These are phyloP conservation scores for Alternaria viburni DNA, from an alignment of 2,329 filamentous ascomycete species.

Conservation along the genomic window DNA sequence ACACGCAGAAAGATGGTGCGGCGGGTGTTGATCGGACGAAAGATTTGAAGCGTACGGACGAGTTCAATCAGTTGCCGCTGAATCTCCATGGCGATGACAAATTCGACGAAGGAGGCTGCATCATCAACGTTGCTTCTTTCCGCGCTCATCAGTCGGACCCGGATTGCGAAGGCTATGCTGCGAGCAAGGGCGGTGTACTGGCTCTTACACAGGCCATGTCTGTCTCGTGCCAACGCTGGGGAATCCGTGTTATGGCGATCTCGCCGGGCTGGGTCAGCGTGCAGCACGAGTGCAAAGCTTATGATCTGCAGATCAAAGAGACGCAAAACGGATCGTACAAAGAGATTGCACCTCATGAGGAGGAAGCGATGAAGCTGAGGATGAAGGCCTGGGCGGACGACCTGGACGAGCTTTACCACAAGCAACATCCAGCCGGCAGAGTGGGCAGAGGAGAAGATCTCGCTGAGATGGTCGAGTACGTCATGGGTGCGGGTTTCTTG, in stretches of 20 bases:
- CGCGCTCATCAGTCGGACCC: slow-evolving; percentile 57
- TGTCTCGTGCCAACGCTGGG: slow-evolving; percentile 51
- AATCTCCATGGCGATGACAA: slow-evolving; percentile 30
- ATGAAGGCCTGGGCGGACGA: slow-evolving; percentile 53
- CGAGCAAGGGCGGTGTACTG: slow-evolving; percentile 58
- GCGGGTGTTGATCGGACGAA: slow-evolving; percentile 18
- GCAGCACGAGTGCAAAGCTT: slow-evolving; percentile 48
- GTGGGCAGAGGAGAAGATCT: slow-evolving; percentile 59
- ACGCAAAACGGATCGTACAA: slow-evolving; percentile 24
- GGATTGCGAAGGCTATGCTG: slow-evolving; percentile 57
- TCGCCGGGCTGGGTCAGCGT: slow-evolving; percentile 60
- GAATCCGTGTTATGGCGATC: slow-evolving; percentile 56
- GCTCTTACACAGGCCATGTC: slow-evolving; percentile 58
- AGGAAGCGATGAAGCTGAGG: slow-evolving; percentile 17
- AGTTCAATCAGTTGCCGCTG: slow-evolving; percentile 26
- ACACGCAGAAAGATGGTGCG: slow-evolving; percentile 19
- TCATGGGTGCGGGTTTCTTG: slow-evolving; percentile 49
- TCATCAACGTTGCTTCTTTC: slow-evolving; percentile 58
- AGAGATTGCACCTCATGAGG: slow-evolving; percentile 23
- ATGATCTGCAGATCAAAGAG: slow-evolving; percentile 48
- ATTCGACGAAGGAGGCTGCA: slow-evolving; percentile 33
- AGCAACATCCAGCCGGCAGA: slow-evolving; percentile 57
- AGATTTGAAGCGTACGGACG: slow-evolving; percentile 27
- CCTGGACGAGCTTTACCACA: slow-evolving; percentile 53
- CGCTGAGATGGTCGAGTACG: slow-evolving; percentile 50